These are phyloP conservation scores for Talaromyces islandicus DNA, from an alignment of 2,329 filamentous ascomycete species.

Conservation along the genomic window DNA sequence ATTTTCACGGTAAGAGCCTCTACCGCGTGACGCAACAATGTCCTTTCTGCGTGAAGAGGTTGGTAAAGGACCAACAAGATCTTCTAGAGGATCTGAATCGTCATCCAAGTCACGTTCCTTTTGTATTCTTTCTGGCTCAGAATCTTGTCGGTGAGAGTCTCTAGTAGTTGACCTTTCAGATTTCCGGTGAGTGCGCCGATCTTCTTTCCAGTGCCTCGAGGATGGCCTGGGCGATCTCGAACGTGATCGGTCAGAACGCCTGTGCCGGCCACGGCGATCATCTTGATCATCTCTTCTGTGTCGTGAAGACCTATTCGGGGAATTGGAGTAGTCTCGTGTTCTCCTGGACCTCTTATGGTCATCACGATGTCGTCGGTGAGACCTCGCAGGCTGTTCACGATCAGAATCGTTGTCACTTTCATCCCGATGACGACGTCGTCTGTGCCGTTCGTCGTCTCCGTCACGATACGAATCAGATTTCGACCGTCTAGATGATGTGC, in stretches of 20 bases:
- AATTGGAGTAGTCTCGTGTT: constrained; percentile 17
- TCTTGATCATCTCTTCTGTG: constrained; percentile 7
- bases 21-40: constrained; percentile 56
- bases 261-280: constrained; percentile 12
- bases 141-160: not conserved
- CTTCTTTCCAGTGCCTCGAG: not conserved
- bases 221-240: constrained; percentile 13
- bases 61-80: constrained; percentile 66
- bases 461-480: constrained; percentile 15
- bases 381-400: not conserved
- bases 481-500: constrained; percentile 21
- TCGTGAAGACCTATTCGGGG: constrained; percentile 17
- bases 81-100: constrained; percentile 66
- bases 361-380: constrained; percentile 3
- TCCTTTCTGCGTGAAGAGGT: constrained; percentile 40
- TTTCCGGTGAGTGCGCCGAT: not conserved
- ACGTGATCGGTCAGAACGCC: constrained; percentile 12
- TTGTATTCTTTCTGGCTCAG: not conserved
- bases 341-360: constrained; percentile 6
- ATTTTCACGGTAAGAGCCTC: constrained; percentile 56
- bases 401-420: constrained; percentile 8
- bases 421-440: constrained; percentile 11
- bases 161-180: not conserved
- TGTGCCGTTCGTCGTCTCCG: constrained; percentile 15
- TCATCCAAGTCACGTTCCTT: constrained; percentile 13